Conservation (phyloP, 345 rosid species). For the Citrus medica region DNA sequence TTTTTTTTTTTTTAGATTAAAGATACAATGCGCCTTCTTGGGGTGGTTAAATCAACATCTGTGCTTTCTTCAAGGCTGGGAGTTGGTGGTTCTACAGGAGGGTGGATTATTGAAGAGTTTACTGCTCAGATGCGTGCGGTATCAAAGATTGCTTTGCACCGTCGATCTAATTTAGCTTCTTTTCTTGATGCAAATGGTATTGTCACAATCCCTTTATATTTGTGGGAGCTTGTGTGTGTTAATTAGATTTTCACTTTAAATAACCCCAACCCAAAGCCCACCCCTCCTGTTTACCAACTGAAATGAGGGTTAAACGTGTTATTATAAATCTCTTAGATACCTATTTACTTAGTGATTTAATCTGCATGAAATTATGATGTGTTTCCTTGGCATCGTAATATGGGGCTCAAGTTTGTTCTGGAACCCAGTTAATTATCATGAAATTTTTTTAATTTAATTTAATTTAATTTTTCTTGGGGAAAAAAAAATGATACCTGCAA, state of each 20-base stretch:
- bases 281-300: neutral
- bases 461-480: neutral
- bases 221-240: slow-evolving; percentile 2
- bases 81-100: slow-evolving; percentile 63
- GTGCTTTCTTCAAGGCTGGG: slow-evolving; percentile 73
- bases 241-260: neutral
- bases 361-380: neutral
- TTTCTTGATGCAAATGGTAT: slow-evolving; percentile 85
- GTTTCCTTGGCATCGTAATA: neutral
- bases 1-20: slow-evolving; percentile 50
- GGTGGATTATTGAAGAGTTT: slow-evolving; percentile 90
- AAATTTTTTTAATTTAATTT: neutral
- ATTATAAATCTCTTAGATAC: neutral
- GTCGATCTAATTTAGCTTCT: slow-evolving; percentile 69
- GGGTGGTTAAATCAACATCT: slow-evolving; percentile 85
- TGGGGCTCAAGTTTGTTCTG: neutral
- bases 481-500: neutral
- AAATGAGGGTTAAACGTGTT: neutral
- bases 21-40: slow-evolving; percentile 91
- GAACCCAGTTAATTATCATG: neutral
- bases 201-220: neutral
- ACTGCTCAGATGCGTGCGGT: slow-evolving; percentile 94
- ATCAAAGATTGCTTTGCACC: slow-evolving; percentile 93
- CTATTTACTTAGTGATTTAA: neutral
- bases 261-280: neutral